Conservation (phyloP, 2,329 filamentous ascomycete species). For the Aureobasidium pullulans region DNA sequence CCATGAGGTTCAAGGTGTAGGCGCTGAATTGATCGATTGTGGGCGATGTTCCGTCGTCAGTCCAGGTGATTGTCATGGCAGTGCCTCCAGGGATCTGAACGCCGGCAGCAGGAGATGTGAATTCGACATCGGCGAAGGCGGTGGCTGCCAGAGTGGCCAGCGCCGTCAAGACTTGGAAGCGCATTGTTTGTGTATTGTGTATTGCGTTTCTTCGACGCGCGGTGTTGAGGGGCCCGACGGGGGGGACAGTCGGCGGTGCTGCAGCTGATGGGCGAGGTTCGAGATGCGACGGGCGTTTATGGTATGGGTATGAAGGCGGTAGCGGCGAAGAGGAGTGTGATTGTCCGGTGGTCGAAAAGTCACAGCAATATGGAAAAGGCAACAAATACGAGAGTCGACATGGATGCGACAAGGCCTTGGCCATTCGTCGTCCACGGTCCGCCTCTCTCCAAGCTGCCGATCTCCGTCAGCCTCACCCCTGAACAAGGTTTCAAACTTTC, state of each 20-base stretch:
- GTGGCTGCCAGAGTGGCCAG: conserved; percentile 10
- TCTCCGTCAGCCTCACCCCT: not conserved
- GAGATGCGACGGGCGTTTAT: not conserved
- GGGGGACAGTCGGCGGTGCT: not conserved
- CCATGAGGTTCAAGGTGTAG: conserved; percentile 54
- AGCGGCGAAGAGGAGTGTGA: not conserved
- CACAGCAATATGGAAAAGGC: not conserved
- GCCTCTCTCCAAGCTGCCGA: not conserved
- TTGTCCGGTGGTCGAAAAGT: not conserved
- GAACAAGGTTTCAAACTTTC: not conserved
- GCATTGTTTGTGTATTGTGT: conserved; percentile 4
- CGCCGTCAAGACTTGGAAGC: not conserved
- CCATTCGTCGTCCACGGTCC: not conserved
- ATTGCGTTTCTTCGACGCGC: not conserved
- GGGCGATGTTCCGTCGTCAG: conserved; percentile 46
- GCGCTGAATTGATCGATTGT: conserved; percentile 42
- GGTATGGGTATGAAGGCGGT: not conserved
- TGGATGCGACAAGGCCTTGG: conserved; percentile 7
- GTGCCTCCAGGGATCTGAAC: conserved; percentile 42
- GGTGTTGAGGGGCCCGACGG: not conserved
- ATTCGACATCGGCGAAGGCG: conserved; percentile 46
- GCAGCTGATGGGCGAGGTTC: not conserved
- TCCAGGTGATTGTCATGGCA: conserved; percentile 49
- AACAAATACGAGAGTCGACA: not conserved
- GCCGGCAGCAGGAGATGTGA: conserved; percentile 48